Conservation (phyloP, 495 filamentous ascomycete species). For the Astrocystis sublimbata region DNA sequence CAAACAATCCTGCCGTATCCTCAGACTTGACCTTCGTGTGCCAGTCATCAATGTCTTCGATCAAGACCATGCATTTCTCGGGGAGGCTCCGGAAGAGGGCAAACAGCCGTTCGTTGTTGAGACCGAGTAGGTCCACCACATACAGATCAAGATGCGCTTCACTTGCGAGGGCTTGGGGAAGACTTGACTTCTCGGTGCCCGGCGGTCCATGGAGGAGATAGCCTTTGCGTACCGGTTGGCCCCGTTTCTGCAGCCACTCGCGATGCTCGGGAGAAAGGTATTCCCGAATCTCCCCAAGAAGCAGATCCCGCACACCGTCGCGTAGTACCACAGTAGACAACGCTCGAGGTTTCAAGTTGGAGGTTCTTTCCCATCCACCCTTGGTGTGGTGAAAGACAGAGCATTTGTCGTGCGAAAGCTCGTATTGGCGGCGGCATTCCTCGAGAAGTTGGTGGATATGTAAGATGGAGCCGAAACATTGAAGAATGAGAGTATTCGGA, state of each 20-base stretch:
- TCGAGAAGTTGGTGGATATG: neutral
- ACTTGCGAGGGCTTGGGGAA: slow-evolving; percentile 56
- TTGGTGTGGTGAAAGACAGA: neutral
- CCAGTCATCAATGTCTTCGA: neutral
- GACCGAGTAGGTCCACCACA: neutral
- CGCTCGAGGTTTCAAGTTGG: neutral
- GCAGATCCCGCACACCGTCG: neutral
- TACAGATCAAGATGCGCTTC: neutral
- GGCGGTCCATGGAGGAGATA: slow-evolving; percentile 62
- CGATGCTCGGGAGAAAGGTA: slow-evolving; percentile 68
- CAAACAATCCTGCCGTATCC: too few relatives aligned
- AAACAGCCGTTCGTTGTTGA: neutral
- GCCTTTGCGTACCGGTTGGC: slow-evolving; percentile 60
- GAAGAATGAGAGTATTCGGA: neutral
- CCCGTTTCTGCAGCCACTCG: slow-evolving; percentile 64
- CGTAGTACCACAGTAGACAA: neutral
- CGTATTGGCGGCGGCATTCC: neutral
- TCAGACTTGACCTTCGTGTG: neutral
- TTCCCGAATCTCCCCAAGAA: neutral
- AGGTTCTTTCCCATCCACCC: neutral
- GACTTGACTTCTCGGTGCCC: slow-evolving; percentile 61
- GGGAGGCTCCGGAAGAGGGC: neutral
- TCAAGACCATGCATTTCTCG: neutral
- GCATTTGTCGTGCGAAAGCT: neutral
- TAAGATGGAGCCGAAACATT: neutral